Conservation (phyloP, 106 monocot species). For the Dendrobium officinale region DNA sequence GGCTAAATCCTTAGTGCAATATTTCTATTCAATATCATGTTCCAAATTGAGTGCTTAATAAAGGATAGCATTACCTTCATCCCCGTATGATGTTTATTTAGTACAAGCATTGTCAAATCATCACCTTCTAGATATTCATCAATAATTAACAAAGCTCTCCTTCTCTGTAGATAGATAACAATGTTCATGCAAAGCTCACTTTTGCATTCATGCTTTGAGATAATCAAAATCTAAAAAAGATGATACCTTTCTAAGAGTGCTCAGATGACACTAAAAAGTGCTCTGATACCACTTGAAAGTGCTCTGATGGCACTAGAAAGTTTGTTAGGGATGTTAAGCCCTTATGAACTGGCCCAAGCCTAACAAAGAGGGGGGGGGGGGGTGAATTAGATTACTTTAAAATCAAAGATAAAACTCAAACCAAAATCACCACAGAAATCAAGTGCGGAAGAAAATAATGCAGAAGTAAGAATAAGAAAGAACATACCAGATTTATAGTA, state of each 20-base stretch:
- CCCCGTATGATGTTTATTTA: constrained; percentile 84
- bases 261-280: no score
- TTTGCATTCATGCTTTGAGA: neutral
- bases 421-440: no score
- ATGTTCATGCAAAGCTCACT: neutral
- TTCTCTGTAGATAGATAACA: constrained; percentile 33
- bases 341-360: no score
- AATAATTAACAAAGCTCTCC: constrained; percentile 72
- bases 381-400: no score
- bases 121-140: constrained; percentile 82
- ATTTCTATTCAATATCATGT: neutral
- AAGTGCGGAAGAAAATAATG: no score
- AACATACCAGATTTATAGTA: no score
- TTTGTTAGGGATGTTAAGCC: no score
- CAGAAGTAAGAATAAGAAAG: no score
- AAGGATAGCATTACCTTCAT: constrained; percentile 44
- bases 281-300: no score
- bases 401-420: no score
- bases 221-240: neutral
- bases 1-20: neutral
- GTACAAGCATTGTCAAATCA: constrained; percentile 62
- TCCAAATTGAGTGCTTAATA: neutral
- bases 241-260: constrained; percentile 10
- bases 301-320: no score
- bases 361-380: no score